Evolutionary conservation across 2,329 filamentous ascomycete genomes (phyloP).

Genomic region (Xylaria sp.): DNA sequence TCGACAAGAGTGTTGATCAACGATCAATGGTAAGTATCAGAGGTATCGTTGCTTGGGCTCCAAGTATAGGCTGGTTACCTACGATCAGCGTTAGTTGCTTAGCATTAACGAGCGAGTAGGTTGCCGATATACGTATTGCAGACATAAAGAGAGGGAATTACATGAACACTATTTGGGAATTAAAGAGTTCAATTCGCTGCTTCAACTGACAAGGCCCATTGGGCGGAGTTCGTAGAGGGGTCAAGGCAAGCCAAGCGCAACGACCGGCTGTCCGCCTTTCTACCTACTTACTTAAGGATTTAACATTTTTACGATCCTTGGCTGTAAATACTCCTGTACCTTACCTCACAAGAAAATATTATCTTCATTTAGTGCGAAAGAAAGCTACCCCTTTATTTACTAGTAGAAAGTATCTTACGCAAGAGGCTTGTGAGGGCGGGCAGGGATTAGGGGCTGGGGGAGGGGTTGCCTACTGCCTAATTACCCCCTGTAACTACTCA

Average conservation of each 20-base stretch:
- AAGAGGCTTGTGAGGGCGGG: no score
- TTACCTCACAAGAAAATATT: no score
- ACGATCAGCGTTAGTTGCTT: background rate
- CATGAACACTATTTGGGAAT: background rate
- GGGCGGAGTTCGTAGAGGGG: conserved; percentile 12
- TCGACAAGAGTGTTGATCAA: conserved; percentile 2
- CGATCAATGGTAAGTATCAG: background rate
- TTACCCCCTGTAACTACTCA: background rate
- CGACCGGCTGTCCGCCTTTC: no score
- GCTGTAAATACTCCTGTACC: no score
- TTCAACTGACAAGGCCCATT: background rate
- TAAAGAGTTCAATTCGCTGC: background rate
- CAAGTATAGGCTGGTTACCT: background rate
- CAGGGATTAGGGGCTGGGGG: background rate
- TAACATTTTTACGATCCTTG: no score
- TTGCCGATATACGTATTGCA: background rate
- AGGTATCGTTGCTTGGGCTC: background rate
- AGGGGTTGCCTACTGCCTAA: background rate
- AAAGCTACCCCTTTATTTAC: no score
- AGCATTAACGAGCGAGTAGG: no score
- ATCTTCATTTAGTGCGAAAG: no score
- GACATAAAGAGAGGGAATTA: background rate
- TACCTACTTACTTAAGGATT: no score
- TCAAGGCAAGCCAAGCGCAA: background rate
- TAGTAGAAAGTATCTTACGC: no score